A percentile compares a stretch with the other conserved stretches of the same genome.
Conservation (phyloP, 768 basidiomycete species). For the Tulasnella sp. region DNA sequence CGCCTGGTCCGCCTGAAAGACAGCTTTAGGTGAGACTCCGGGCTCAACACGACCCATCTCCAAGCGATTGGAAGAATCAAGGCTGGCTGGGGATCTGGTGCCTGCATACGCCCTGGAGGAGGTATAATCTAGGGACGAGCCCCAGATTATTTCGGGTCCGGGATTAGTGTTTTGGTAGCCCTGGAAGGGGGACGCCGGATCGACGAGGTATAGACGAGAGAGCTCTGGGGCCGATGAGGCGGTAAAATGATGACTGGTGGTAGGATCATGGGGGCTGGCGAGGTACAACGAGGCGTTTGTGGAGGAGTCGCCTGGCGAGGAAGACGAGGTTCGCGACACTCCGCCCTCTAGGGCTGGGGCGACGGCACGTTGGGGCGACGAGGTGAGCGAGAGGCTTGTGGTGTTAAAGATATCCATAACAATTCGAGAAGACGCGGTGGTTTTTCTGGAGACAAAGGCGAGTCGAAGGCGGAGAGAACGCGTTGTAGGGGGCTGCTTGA, state of each 20-base stretch:
- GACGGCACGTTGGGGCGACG: neutral
- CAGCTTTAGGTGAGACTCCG: slow-evolving; percentile 11
- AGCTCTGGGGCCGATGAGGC: slow-evolving; percentile 26
- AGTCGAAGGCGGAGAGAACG: neutral
- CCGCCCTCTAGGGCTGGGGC: neutral
- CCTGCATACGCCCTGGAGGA: neutral
- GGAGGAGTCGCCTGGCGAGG: neutral
- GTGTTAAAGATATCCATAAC: neutral
- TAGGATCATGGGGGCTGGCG: neutral
- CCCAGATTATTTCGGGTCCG: neutral
- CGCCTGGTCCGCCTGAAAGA: neutral
- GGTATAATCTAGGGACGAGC: slow-evolving; percentile 1
- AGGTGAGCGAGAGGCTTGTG: neutral
- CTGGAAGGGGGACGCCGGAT: neutral
- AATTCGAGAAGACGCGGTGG: neutral
- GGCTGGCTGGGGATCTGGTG: neutral
- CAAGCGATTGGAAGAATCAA: neutral
- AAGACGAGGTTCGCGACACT: neutral
- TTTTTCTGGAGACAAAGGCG: neutral
- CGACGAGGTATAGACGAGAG: neutral
- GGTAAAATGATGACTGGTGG: neutral
- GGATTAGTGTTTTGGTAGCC: neutral
- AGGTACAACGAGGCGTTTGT: neutral
- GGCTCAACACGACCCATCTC: neutral
- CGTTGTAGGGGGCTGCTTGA: too few relatives aligned